Base-by-base conservation (phyloP, 1,284 basidiomycete genomes). In the Pholiota adiposa region DNA sequence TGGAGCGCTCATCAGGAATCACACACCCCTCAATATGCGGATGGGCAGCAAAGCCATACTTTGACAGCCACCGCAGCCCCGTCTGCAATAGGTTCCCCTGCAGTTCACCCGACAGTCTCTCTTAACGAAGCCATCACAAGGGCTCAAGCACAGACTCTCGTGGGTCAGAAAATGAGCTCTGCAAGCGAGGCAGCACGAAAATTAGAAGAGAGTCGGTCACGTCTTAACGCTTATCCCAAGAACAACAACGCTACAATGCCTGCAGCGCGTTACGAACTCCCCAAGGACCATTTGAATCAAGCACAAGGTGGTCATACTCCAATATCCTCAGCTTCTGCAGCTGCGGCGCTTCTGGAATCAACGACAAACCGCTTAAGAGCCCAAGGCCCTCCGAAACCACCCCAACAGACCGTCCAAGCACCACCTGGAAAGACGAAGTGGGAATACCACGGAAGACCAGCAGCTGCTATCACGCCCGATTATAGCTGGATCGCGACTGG, bases 161-260 rank as follows among this genome's bases (percentile, higher is more conserved):
- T 62, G 29, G 63, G 60, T 33, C 55, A 65, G 51, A 65, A 68
- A 46, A 46, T 63, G 25, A 68, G 65, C 11, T 65, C 66, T 18
- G 70, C 72, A 5, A 73, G 72, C 57, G 69, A 68, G 57, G 68
- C 65, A 34, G 70, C 70, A 19, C 61, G 65, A 52, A 67, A 58
- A 51, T 41, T 66, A 34, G 69, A 70, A 55, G 62, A 68, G 52
- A 60, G 53, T n/a, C 56, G 60, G 51, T 53, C 56, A 48, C 59
- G 57, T 25, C 58, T 54, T 38, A 55, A 61, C n/a, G 59, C 60
- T n/a, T 29, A 55, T 8, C 56, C 62, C 8, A 56, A 50, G 33
- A 48, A n/a, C n/a, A 43, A 36, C 19, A 21, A 41, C 29, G 48
- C 48, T 7, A 43, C 29, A 31, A 56, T 61, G 11, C 61, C 63